phyloP scores from a whole-genome alignment of 1,284 basidiomycete species.

The Ganoderma boninense region DNA sequence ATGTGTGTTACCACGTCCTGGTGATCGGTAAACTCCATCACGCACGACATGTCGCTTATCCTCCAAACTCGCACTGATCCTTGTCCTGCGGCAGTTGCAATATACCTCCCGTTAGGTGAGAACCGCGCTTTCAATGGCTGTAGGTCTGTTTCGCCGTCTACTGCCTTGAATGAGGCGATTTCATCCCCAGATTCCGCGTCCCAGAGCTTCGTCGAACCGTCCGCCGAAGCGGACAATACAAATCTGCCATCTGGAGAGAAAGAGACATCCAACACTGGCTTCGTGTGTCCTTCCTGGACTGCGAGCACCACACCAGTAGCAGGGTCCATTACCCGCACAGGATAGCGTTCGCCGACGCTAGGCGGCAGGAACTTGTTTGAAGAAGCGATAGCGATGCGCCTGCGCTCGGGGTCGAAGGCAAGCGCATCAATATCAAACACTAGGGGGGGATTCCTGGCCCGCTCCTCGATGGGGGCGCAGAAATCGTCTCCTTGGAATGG shows the following conservation, averaged over 20 bases:
- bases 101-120: neutral
- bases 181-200: neutral
- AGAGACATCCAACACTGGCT: neutral
- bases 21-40: neutral
- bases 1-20: neutral
- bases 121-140: neutral
- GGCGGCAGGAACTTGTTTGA: too few relatives aligned
- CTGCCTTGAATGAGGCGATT: neutral
- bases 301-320: neutral
- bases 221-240: neutral
- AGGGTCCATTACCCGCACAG: neutral
- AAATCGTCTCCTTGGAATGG: too few relatives aligned
- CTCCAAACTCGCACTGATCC: neutral
- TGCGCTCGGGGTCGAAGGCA: neutral
- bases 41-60: neutral
- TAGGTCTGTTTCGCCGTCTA: neutral
- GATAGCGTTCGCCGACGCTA: neutral
- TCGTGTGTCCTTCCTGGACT: neutral
- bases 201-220: neutral
- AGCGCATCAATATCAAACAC: neutral
- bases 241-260: neutral
- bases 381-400: neutral
- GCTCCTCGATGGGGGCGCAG: too few relatives aligned
- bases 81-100: neutral
- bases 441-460: too few relatives aligned